Conservation (phyloP, 306 rosid genomes). For the Castanea sativa region DNA sequence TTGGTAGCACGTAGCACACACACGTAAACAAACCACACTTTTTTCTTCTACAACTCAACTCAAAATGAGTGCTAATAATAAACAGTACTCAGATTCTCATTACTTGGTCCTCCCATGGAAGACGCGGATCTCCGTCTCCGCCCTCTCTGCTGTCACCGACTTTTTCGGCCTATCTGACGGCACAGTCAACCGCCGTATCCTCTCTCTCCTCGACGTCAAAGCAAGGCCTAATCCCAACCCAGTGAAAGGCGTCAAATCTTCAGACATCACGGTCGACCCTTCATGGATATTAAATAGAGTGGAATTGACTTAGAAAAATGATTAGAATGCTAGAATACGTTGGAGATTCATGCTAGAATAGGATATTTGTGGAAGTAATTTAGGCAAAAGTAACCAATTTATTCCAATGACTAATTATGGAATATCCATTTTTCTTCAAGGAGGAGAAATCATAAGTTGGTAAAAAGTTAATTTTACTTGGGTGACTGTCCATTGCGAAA, state of each 20-base stretch:
- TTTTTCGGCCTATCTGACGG: conserved; percentile 37
- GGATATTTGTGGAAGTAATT: no score
- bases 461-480: no score
- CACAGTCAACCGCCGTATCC: conserved; percentile 66
- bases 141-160: conserved; percentile 30
- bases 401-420: no score
- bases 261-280: conserved; percentile 53
- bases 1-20: no score
- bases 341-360: no score
- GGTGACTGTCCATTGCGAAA: no score
- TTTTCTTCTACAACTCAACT: neutral
- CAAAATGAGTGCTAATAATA: neutral
- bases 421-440: no score
- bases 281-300: neutral
- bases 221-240: conserved; percentile 27
- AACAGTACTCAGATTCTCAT: neutral
- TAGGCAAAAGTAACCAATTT: no score
- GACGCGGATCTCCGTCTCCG: conserved; percentile 25
- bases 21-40: neutral
- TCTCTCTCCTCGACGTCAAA: conserved; percentile 41
- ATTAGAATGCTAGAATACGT: no score
- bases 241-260: conserved; percentile 48
- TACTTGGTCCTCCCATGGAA: conserved; percentile 43
- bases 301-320: no score
- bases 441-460: no score